These are phyloP conservation scores for Discostella stelligera DNA, from an alignment of 352 stramenopile species.

Conservation along the genomic window DNA sequence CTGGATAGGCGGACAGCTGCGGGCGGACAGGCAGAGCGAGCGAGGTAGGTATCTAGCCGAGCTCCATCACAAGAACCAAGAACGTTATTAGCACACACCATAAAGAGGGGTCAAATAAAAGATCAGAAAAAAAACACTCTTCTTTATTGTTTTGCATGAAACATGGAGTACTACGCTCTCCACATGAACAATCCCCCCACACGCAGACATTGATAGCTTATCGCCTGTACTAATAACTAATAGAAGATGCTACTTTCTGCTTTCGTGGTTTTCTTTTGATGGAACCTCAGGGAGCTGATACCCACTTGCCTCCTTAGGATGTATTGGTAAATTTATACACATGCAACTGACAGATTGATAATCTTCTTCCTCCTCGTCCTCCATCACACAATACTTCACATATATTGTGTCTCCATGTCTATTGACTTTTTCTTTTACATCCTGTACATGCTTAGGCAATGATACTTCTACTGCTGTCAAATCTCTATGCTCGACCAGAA, in stretches of 20 bases:
- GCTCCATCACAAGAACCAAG: no score
- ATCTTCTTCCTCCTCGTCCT: slow-evolving; percentile 24
- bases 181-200: no score
- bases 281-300: slow-evolving; percentile 23
- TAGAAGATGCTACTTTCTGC: not conserved
- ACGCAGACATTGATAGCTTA: no score
- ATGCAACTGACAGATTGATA: slow-evolving; percentile 14
- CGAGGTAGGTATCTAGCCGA: no score
- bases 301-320: slow-evolving; percentile 44
- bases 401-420: slow-evolving; percentile 39
- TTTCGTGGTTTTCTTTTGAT: not conserved
- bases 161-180: no score
- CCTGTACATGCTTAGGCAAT: slow-evolving; percentile 40
- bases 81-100: no score
- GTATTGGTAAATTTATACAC: slow-evolving; percentile 27
- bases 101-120: no score
- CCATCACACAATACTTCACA: slow-evolving; percentile 32
- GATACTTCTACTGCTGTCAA: slow-evolving; percentile 44
- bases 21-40: no score
- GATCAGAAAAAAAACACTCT: no score
- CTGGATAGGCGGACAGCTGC: no score
- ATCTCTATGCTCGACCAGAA: slow-evolving; percentile 43
- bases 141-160: no score
- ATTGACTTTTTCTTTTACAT: slow-evolving; percentile 39
- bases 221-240: no score